phyloP scores from a whole-genome alignment of 116 monocot genomes.

The Trichopus zeylanicus region DNA sequence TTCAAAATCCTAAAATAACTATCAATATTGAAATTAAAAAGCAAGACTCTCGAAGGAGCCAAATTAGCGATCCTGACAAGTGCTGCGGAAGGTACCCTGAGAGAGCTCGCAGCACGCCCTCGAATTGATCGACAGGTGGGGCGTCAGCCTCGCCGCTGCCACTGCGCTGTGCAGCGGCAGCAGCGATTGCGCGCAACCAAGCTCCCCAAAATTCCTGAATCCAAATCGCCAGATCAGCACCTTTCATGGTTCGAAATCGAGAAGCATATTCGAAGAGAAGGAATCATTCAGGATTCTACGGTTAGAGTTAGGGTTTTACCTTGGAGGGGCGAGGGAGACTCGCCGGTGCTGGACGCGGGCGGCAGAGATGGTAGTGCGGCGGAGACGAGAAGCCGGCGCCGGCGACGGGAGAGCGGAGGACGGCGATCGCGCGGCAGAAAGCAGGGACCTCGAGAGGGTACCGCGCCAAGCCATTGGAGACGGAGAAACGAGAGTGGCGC shows the following conservation, averaged over 20 bases:
- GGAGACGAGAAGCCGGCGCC: conserved; percentile 12
- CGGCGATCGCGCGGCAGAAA: conserved; percentile 29
- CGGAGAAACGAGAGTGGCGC: not conserved
- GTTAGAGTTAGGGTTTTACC: conserved; percentile 12
- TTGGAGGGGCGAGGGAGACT: conserved; percentile 25
- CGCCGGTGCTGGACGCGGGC: conserved; percentile 29
- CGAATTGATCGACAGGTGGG: conserved; percentile 61
- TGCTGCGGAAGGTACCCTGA: conserved; percentile 85
- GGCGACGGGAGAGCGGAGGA: conserved; percentile 26
- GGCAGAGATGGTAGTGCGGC: conserved; percentile 12
- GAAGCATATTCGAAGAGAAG: no score
- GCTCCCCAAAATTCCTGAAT: conserved; percentile 18
- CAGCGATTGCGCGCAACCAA: conserved; percentile 35
- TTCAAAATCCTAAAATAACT: no score
- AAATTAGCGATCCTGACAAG: conserved; percentile 67
- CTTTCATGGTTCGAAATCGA: no score
- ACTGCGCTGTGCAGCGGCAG: conserved; percentile 43
- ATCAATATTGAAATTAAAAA: no score
- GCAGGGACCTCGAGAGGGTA: conserved; percentile 43
- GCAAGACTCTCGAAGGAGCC: conserved; percentile 23
- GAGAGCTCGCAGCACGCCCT: conserved; percentile 94
- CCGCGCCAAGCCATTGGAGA: conserved; percentile 52
- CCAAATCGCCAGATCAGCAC: no score
- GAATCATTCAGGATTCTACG: not conserved
- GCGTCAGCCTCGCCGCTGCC: conserved; percentile 47